Base-by-base conservation (phyloP, 139 green algal genomes). In the Chlorella sp. region DNA sequence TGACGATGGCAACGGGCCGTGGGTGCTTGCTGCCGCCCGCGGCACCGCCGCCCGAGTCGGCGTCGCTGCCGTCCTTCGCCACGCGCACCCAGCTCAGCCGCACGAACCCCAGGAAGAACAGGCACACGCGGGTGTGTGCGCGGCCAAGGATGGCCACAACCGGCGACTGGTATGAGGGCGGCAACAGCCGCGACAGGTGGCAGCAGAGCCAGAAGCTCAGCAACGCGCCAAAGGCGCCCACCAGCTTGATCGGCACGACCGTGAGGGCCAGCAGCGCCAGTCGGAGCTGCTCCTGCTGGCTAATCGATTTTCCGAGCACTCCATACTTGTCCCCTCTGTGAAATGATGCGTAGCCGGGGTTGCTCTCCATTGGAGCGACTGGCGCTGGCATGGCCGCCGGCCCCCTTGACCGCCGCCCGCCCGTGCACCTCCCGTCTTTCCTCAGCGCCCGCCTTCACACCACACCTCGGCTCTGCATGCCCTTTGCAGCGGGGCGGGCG, bases 41-140 rank as follows among this genome's bases (percentile, higher is more conserved):
- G 29, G 40, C 17, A 25, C 51, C 11, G 51, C 38, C 36, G 17
- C 21, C 67, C 35, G 62, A 42, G 36, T 29, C 14, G 53, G 38
- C 19, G 68, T 35, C 25, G 56, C 51, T 41, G 46, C 31, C 56
- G 59, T 58, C 50, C 14, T 56, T n/a, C 29, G 46, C 79, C 25
- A 91, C 61, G 7, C 63, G 46, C 45, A 86, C 58, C 82, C 89
- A 93, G 11, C 77, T 71, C 14, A 94, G 83, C 17, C 45, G 73
- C 48, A 87, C 73, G 71, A 97, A 96, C 12, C 92, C 92, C n/a
- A 93, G 46, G 46, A 77, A 76, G 46, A 92, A 88, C 35, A 97
- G 82, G 63, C 91, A 87, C 2, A 73, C 21, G 6, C 91, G 71
- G 48, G 82, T 87, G 74, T 75, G 82, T 8, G 87, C 43, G 50